Conservation (phyloP, 2,329 filamentous ascomycete species). For the Colletotrichum lupini region DNA sequence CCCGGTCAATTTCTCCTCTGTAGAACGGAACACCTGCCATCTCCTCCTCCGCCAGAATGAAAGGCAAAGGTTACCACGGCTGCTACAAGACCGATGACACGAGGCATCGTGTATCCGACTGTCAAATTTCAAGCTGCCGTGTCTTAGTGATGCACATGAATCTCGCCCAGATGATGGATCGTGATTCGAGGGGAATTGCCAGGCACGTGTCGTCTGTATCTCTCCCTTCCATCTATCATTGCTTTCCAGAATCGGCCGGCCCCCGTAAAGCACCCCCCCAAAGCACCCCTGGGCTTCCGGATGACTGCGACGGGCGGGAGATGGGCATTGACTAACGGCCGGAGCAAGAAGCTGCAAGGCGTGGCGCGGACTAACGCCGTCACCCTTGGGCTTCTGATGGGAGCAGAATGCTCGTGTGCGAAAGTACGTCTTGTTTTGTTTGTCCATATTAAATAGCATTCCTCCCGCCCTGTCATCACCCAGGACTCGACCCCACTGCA, state of each 20-base stretch:
- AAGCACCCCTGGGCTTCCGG: not conserved
- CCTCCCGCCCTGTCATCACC: constrained; percentile 9
- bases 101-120: not conserved
- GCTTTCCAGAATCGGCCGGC: constrained; percentile 1
- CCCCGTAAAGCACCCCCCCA: not conserved
- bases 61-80: not conserved
- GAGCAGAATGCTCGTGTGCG: not conserved
- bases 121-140: constrained; percentile 11
- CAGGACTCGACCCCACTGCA: not conserved
- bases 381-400: constrained; percentile 23
- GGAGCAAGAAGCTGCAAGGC: constrained; percentile 20
- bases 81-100: not conserved
- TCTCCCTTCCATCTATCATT: constrained; percentile 28
- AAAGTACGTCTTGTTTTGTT: constrained; percentile 13
- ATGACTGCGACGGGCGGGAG: constrained; percentile 11
- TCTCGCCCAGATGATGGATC: constrained; percentile 12
- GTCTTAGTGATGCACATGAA: constrained; percentile 24
- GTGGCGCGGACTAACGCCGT: constrained; percentile 26
- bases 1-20: not conserved
- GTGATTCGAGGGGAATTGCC: not conserved
- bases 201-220: not conserved
- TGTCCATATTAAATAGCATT: constrained; percentile 21
- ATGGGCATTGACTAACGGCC: constrained; percentile 14
- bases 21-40: constrained; percentile 3
- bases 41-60: not conserved